Evolutionary conservation across 345 rosid genomes (phyloP).

Genomic region (Ceriops decandra): DNA sequence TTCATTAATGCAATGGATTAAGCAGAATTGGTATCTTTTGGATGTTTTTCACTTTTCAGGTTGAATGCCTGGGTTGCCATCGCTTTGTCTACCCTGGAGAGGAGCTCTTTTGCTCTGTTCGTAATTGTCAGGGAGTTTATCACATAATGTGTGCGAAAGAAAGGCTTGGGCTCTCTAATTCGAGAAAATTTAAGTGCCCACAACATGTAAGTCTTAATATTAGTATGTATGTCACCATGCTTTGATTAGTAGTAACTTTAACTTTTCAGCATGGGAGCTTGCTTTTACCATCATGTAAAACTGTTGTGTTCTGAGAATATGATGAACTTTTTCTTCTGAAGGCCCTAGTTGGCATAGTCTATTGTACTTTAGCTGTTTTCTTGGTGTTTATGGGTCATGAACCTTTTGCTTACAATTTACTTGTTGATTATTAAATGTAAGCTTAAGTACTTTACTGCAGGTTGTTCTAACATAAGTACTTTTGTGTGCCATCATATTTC

Average conservation of each 20-base stretch:
- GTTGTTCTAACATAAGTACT: too few relatives aligned
- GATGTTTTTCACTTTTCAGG: constrained; percentile 35
- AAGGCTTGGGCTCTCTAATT: constrained; percentile 34
- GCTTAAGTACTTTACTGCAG: too few relatives aligned
- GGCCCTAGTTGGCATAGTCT: too few relatives aligned
- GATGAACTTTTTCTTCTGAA: too few relatives aligned
- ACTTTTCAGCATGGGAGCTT: neutral
- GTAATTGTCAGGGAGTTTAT: constrained; percentile 58
- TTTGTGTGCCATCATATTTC: too few relatives aligned
- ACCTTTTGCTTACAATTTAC: neutral
- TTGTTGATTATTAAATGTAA: neutral
- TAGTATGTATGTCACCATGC: constrained; percentile 3
- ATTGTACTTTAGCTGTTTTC: too few relatives aligned
- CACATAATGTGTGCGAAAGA: constrained; percentile 55
- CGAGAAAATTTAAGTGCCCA: constrained; percentile 68
- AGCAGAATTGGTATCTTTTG: neutral
- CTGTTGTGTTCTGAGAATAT: neutral
- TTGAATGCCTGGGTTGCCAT: constrained; percentile 60
- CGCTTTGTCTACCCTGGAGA: constrained; percentile 54
- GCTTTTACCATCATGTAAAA: neutral
- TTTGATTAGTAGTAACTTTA: constrained; percentile 7
- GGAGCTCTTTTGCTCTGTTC: constrained; percentile 58
- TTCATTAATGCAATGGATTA: neutral
- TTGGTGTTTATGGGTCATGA: too few relatives aligned
- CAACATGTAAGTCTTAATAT: constrained; percentile 63